A percentile compares a stretch with the other conserved stretches of the same genome.
These are phyloP conservation scores for Mucor mucedo DNA, from an alignment of 371 early-diverging fungal species.

Conservation along the genomic window DNA sequence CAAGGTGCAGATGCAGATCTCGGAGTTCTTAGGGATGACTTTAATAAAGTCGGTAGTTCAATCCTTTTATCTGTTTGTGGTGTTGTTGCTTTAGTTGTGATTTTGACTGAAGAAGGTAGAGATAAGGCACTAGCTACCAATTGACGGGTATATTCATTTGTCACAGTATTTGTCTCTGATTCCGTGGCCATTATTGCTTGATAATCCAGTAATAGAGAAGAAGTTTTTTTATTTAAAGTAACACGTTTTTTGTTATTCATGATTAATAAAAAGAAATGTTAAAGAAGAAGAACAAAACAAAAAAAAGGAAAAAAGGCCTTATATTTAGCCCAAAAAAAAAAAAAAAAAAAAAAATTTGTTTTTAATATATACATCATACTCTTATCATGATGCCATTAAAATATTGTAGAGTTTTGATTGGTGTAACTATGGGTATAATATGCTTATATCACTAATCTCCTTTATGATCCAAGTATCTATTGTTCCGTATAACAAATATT, in stretches of 20 bases:
- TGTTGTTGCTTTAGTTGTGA: slow-evolving; percentile 2
- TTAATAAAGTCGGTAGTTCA: slow-evolving; percentile 15
- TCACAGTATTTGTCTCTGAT: neutral
- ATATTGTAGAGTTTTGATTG: slow-evolving; percentile 14
- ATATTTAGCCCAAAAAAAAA: neutral
- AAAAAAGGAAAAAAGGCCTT: slow-evolving; percentile 5
- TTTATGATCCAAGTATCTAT: neutral
- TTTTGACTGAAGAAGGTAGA: slow-evolving; percentile 11
- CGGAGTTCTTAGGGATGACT: slow-evolving; percentile 27
- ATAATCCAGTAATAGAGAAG: slow-evolving; percentile 22
- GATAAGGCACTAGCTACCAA: slow-evolving; percentile 21
- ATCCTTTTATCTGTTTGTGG: slow-evolving; percentile 4
- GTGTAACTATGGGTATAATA: slow-evolving; percentile 13
- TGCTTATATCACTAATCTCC: neutral
- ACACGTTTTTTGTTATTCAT: slow-evolving; percentile 24
- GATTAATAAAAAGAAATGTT: slow-evolving; percentile 4
- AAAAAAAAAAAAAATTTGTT: slow-evolving; percentile 9
- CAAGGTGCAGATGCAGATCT: slow-evolving; percentile 36
- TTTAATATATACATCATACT: slow-evolving; percentile 15
- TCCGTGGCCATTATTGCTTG: slow-evolving; percentile 14
- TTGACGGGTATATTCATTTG: slow-evolving; percentile 24
- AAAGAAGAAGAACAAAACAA: slow-evolving; percentile 9
- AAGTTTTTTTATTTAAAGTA: slow-evolving; percentile 24
- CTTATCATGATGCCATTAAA: slow-evolving; percentile 24
- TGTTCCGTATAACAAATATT: slow-evolving; percentile 7